Evolutionary conservation across 139 green algal genomes (phyloP).

Genomic region (Choricystis sp.): DNA sequence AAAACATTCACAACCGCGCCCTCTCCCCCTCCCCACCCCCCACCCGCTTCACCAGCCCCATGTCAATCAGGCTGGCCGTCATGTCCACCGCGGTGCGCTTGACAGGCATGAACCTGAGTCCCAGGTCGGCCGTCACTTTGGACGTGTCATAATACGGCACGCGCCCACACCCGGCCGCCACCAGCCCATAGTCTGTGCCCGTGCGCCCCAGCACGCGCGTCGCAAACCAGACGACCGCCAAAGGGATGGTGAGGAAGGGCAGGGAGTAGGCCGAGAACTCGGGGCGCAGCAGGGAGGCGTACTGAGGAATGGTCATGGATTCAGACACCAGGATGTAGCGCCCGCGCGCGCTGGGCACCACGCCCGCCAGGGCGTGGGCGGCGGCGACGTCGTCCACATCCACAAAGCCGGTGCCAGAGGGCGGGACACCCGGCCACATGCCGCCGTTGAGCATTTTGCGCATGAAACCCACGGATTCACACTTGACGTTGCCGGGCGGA

Average conservation of each 20-base stretch:
- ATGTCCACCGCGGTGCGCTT: not conserved
- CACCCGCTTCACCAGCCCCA: not conserved
- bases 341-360: slow-evolving; percentile 17
- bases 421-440: slow-evolving; percentile 4
- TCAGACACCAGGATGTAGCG: slow-evolving; percentile 14
- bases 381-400: slow-evolving; percentile 38
- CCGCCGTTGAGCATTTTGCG: slow-evolving; percentile 18
- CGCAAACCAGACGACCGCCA: not conserved
- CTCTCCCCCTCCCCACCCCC: not conserved
- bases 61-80: not conserved
- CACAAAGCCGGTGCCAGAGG: slow-evolving; percentile 10
- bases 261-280: not conserved
- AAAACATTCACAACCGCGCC: not conserved
- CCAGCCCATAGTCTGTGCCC: too few species aligned
- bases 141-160: not conserved
- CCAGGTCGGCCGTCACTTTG: not conserved
- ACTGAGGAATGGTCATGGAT: not conserved
- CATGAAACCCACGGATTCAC: slow-evolving; percentile 17
- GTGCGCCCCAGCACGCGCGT: not conserved
- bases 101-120: not conserved
- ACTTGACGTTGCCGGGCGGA: slow-evolving; percentile 7
- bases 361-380: slow-evolving; percentile 28
- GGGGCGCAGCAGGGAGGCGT: not conserved
- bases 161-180: too few species aligned
- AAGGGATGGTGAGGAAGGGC: not conserved